Conservation (phyloP, 352 stramenopile species). For the Phytophthora crassamura region DNA sequence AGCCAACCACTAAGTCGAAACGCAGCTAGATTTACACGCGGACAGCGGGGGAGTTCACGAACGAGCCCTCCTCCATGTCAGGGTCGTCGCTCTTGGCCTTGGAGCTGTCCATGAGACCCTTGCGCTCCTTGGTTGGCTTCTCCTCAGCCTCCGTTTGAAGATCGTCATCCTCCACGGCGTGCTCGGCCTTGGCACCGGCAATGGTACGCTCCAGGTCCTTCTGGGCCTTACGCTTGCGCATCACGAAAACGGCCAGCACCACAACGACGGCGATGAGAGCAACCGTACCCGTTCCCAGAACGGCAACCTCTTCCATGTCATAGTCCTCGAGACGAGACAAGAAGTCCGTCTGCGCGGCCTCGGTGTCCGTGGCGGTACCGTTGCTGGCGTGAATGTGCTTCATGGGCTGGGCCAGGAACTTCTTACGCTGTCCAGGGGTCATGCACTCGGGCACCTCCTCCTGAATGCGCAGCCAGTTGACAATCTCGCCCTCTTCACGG, state of each 20-base stretch:
- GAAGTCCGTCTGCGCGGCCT: constrained; percentile 71
- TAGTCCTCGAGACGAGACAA: constrained; percentile 66
- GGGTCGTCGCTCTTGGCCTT: constrained; percentile 72
- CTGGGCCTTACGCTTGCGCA: constrained; percentile 84
- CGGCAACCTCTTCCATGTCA: constrained; percentile 74
- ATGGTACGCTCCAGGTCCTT: constrained; percentile 84
- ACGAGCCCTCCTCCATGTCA: constrained; percentile 76
- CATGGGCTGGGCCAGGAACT: constrained; percentile 85
- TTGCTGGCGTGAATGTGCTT: constrained; percentile 88
- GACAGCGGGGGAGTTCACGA: constrained; percentile 86
- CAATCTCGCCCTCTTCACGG: constrained; percentile 82
- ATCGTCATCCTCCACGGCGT: constrained; percentile 76
- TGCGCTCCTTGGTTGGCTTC: constrained; percentile 69
- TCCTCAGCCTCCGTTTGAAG: constrained; percentile 52
- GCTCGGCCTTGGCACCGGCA: constrained; percentile 80
- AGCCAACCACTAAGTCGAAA: constrained; percentile 39
- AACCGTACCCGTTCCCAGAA: constrained; percentile 62
- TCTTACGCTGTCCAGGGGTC: constrained; percentile 78
- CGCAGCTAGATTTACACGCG: constrained; percentile 58
- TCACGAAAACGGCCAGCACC: constrained; percentile 70
- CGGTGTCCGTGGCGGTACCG: constrained; percentile 47
- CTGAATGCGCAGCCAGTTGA: constrained; percentile 89
- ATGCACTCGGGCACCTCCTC: constrained; percentile 86
- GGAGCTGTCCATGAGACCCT: constrained; percentile 71
- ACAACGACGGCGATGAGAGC: constrained; percentile 70